Conservation (phyloP, 345 rosid genomes). For the Dipteronia dyeriana region DNA sequence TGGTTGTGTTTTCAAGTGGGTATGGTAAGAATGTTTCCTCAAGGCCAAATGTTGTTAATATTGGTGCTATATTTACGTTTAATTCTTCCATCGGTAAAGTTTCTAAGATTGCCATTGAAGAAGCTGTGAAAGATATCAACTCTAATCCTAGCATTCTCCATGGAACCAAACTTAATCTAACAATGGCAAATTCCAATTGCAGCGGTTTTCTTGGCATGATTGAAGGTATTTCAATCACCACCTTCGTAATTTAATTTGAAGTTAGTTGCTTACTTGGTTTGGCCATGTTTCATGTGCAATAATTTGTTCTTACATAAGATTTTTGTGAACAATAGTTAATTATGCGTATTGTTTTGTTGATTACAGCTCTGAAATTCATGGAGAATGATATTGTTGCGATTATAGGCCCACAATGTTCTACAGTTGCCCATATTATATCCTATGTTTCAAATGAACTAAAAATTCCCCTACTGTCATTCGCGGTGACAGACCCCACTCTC, state of each 20-base stretch:
- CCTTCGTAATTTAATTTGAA: neutral
- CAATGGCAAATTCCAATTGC: slow-evolving; percentile 64
- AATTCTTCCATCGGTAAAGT: slow-evolving; percentile 74
- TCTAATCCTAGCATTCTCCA: slow-evolving; percentile 60
- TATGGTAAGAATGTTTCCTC: slow-evolving; percentile 42
- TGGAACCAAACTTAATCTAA: slow-evolving; percentile 51
- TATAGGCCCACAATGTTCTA: slow-evolving; percentile 89
- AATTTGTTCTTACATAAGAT: neutral
- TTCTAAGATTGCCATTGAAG: slow-evolving; percentile 81
- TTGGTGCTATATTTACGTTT: slow-evolving; percentile 72
- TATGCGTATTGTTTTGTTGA: slow-evolving; percentile 20
- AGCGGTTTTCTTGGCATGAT: slow-evolving; percentile 89
- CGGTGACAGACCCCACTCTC: slow-evolving; percentile 90
- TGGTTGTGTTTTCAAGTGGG: slow-evolving; percentile 37
- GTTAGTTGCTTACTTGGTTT: slow-evolving; percentile 18
- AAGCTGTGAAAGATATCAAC: slow-evolving; percentile 92
- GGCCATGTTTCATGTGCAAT: neutral
- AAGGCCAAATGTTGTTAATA: slow-evolving; percentile 62
- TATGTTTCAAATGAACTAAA: slow-evolving; percentile 76
- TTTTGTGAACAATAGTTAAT: neutral
- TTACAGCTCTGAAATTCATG: slow-evolving; percentile 80
- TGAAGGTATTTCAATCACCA: slow-evolving; percentile 56
- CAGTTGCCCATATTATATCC: slow-evolving; percentile 70
- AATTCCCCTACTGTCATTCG: slow-evolving; percentile 80
- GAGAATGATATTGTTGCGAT: slow-evolving; percentile 73